A percentile compares a stretch with the other conserved stretches of the same genome.
Conservation (phyloP, 2,329 filamentous ascomycete species). For the Ophiostoma ulmi region DNA sequence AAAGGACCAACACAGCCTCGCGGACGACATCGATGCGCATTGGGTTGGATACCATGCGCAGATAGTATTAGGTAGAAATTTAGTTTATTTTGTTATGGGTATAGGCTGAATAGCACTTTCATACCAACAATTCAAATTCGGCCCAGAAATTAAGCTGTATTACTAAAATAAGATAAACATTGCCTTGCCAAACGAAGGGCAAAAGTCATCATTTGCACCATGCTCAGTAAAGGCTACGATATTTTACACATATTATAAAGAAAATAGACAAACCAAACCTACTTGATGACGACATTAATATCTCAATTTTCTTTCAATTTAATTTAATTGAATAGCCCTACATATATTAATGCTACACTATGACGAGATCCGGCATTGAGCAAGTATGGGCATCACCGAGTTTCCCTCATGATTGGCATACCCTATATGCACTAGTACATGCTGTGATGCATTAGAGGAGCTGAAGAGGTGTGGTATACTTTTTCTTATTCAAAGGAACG, state of each 20-base stretch:
- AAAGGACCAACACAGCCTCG: constrained; percentile 11
- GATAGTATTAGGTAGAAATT: not conserved
- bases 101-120: too few relatives aligned
- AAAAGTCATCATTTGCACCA: too few relatives aligned
- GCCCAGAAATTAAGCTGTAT: not conserved
- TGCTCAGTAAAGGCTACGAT: too few relatives aligned
- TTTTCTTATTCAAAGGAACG: not conserved
- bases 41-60: not conserved
- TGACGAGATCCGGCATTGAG: not conserved
- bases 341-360: constrained; percentile 2
- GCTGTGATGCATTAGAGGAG: not conserved
- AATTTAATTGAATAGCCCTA: not conserved
- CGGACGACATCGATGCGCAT: not conserved
- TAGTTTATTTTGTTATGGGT: not conserved
- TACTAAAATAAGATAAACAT: not conserved
- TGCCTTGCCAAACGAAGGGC: too few relatives aligned
- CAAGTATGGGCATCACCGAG: not conserved
- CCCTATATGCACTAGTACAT: not conserved
- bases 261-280: too few relatives aligned
- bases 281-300: too few relatives aligned
- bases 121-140: not conserved
- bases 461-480: not conserved
- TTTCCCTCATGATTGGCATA: not conserved
- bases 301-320: not conserved
- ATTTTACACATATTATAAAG: too few relatives aligned